Percentiles rank a stretch among this genome's conserved stretches.
phyloP scores from a whole-genome alignment of 192 early-diverging fungal species.

The Mortierella antarctica region DNA sequence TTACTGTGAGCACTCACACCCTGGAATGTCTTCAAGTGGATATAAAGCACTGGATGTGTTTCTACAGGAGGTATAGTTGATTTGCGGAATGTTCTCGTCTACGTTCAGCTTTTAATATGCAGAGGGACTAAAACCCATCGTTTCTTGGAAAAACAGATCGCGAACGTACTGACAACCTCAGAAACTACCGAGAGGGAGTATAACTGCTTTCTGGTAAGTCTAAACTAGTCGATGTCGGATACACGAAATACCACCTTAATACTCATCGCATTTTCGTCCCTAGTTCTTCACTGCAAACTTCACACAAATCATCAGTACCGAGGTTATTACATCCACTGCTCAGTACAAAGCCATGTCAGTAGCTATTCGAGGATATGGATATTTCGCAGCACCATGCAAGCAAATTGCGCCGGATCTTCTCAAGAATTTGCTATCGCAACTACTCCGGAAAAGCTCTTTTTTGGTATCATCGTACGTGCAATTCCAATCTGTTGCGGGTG shows the following conservation, averaged over 20 bases:
- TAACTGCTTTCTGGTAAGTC: slow-evolving; percentile 43
- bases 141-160: slow-evolving; percentile 18
- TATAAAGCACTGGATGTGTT: slow-evolving; percentile 52
- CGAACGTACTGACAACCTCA: slow-evolving; percentile 25
- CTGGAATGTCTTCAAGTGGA: slow-evolving; percentile 43
- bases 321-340: slow-evolving; percentile 22
- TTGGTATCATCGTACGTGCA: slow-evolving; percentile 65
- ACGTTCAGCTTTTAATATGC: neutral
- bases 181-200: slow-evolving; percentile 36
- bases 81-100: neutral
- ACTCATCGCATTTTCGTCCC: neutral
- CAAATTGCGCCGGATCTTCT: slow-evolving; percentile 59
- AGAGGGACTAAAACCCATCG: too few relatives aligned
- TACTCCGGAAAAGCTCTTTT: slow-evolving; percentile 63
- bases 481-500: neutral
- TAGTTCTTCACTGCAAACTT: slow-evolving; percentile 66
- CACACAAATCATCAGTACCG: slow-evolving; percentile 51
- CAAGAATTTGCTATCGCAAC: slow-evolving; percentile 51
- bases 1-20: slow-evolving; percentile 51
- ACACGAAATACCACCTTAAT: neutral
- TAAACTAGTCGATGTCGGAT: neutral
- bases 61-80: slow-evolving; percentile 24
- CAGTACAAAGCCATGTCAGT: slow-evolving; percentile 65
- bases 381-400: slow-evolving; percentile 70
- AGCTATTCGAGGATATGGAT: slow-evolving; percentile 76